Base-by-base conservation (phyloP, 495 filamentous ascomycete genomes). In the Xylaria curta region DNA sequence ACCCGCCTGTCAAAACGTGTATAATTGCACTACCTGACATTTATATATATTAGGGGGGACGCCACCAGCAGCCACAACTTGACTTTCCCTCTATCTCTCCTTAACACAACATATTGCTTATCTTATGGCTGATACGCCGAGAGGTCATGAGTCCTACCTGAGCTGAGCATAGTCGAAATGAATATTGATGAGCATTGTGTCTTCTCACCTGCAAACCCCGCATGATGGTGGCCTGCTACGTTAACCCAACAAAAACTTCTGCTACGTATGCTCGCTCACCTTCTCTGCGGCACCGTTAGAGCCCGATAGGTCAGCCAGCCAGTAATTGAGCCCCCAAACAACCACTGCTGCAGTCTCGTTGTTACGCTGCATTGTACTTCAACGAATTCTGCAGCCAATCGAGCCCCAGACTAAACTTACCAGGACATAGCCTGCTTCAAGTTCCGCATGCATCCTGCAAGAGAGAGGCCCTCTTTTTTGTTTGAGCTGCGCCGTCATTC, bases 341-440 rank as follows among this genome's bases (percentile, higher is more conserved):
- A 64, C 47, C 40, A 47, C 38, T 40, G 38, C 38, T 40, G 61
- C 42, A 49, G 42, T 42, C 62, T 65, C 40, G 26, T 42, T 38
- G 62, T 13, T 13, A 40, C 62, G 42, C 42, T 65, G 42, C 62
- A 44, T 3, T 62, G 59, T 62, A 42, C 33, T 62, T 62, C n/a
- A 10, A 13, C 36, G 6, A 62, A 6, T 8, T 3, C 15, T 63
- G 60, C 21, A 62, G 60, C 60, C 38, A 24, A 63, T 60, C n/a
- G 58, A 21, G 31, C 58, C 58, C 28, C 56, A 60, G 19, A 10
- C 44, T 21, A 44, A 44, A 44, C 60, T 63, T 63, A 21, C 58
- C 19, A 36, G 58, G 28, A 61, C 59, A n/a, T 47, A 46, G 33
- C 59, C 33, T 63, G 60, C 60, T 24, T 40, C 36, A 13, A 24